These are phyloP conservation scores for Ganoderma lingzhi DNA, from an alignment of 1,284 basidiomycete genomes.

Conservation along the genomic window DNA sequence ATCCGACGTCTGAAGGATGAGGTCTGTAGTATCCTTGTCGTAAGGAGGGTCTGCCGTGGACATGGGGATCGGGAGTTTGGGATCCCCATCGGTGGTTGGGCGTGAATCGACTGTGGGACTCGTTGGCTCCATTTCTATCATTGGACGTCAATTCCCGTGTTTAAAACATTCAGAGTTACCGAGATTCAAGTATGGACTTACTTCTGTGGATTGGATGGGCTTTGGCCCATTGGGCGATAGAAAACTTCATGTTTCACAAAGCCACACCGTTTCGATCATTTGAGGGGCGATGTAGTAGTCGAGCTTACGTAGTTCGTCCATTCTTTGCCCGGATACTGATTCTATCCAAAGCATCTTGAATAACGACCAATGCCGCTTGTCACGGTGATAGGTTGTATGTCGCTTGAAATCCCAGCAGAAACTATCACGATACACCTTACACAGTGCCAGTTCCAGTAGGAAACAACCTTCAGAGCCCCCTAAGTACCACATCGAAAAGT, in stretches of 20 bases:
- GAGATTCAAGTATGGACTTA: neutral
- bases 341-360: neutral
- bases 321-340: neutral
- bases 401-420: no score
- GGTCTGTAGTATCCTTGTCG: constrained; percentile 11
- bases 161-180: neutral
- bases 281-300: neutral
- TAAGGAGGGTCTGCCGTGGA: constrained; percentile 1
- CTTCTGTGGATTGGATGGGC: neutral
- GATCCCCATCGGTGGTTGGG: neutral
- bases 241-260: neutral
- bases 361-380: neutral
- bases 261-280: neutral
- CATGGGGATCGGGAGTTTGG: neutral
- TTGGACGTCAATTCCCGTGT: neutral
- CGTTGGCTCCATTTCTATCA: neutral
- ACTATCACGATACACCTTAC: no score
- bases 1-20: constrained; percentile 23
- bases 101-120: neutral
- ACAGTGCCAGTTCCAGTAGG: no score
- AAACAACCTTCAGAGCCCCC: no score
- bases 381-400: no score
- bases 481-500: no score
- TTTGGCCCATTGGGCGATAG: neutral
- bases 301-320: neutral